phyloP scores from a whole-genome alignment of 495 filamentous ascomycete species.

The Hypoxylon fuscum region DNA sequence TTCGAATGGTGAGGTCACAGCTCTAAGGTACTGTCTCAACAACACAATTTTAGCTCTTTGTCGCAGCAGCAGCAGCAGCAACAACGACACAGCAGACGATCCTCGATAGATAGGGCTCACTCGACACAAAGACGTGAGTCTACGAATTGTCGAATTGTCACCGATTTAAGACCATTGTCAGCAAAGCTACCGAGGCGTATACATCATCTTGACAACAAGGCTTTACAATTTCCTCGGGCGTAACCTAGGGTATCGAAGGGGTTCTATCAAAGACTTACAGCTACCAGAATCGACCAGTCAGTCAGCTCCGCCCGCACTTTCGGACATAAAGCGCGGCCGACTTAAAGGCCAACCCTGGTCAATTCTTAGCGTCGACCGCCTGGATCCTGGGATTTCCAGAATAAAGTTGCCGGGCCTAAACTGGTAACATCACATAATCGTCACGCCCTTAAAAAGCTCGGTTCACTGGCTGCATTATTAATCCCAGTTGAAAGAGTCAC shows the following conservation, averaged over 20 bases:
- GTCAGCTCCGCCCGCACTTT: slow-evolving; percentile 37
- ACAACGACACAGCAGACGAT: slow-evolving; percentile 1
- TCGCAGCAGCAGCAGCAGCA: slow-evolving; percentile 2
- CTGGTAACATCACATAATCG: slow-evolving; percentile 44
- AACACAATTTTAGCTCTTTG: slow-evolving; percentile 5
- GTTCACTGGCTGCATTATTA: slow-evolving; percentile 42
- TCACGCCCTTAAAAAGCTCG: slow-evolving; percentile 43
- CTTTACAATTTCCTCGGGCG: slow-evolving; percentile 7
- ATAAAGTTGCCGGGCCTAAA: slow-evolving; percentile 44
- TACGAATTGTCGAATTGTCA: not conserved
- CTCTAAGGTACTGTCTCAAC: slow-evolving; percentile 3
- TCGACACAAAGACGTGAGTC: slow-evolving; percentile 12
- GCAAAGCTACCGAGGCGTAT: slow-evolving; percentile 6
- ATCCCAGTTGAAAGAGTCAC: slow-evolving; percentile 37
- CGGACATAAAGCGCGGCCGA: slow-evolving; percentile 45
- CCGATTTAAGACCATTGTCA: not conserved
- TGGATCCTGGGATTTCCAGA: slow-evolving; percentile 34
- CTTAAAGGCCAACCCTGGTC: slow-evolving; percentile 36
- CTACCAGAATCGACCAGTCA: slow-evolving; percentile 42
- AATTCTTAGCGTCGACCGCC: slow-evolving; percentile 27
- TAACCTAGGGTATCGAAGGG: too few relatives aligned
- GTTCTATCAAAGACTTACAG: slow-evolving; percentile 37
- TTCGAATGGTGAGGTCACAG: slow-evolving; percentile 24
- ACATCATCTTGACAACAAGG: slow-evolving; percentile 35
- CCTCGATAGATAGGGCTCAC: too few relatives aligned